A percentile compares a stretch with the other conserved stretches of the same genome.
Conservation (phyloP, 2,329 filamentous ascomycete genomes). For the Arachnomyces sp. region DNA sequence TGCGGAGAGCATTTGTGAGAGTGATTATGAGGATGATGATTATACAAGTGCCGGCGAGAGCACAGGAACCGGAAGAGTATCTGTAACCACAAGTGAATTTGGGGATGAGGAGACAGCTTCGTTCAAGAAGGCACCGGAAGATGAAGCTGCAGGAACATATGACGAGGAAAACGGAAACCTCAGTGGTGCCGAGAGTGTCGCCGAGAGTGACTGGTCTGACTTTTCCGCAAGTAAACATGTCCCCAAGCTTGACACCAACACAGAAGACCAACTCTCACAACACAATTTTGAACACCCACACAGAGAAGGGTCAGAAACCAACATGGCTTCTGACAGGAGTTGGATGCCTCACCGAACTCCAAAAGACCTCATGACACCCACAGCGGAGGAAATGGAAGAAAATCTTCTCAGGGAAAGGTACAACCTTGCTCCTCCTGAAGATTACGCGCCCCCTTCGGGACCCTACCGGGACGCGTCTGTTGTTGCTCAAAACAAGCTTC, state of each 20-base stretch:
- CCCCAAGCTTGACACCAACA: constrained; percentile 37
- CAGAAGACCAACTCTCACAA: constrained; percentile 10
- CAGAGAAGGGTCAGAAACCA: constrained; percentile 12
- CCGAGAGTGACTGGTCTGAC: constrained; percentile 73
- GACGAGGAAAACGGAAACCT: constrained; percentile 22
- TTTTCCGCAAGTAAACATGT: constrained; percentile 68
- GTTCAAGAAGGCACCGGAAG: constrained; percentile 33
- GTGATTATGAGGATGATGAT: constrained; percentile 58
- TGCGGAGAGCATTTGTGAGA: constrained; percentile 58
- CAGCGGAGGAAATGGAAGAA: constrained; percentile 35
- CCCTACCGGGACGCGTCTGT: constrained; percentile 74
- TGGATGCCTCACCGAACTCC: constrained; percentile 20
- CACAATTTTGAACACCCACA: constrained; percentile 7
- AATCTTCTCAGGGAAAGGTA: constrained; percentile 52
- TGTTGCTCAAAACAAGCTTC: constrained; percentile 79
- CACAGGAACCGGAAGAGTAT: constrained; percentile 65
- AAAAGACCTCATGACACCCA: constrained; percentile 39
- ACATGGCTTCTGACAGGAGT: constrained; percentile 19
- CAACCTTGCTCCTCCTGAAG: constrained; percentile 72
- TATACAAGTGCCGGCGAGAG: constrained; percentile 84
- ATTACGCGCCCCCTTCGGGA: constrained; percentile 69
- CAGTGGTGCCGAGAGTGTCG: constrained; percentile 48
- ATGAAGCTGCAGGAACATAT: constrained; percentile 28
- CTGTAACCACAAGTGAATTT: constrained; percentile 55
- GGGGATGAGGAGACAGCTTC: constrained; percentile 48